A percentile compares a stretch with the other conserved stretches of the same genome.
Conservation (phyloP, 495 filamentous ascomycete genomes). For the Penicillium lividum region DNA sequence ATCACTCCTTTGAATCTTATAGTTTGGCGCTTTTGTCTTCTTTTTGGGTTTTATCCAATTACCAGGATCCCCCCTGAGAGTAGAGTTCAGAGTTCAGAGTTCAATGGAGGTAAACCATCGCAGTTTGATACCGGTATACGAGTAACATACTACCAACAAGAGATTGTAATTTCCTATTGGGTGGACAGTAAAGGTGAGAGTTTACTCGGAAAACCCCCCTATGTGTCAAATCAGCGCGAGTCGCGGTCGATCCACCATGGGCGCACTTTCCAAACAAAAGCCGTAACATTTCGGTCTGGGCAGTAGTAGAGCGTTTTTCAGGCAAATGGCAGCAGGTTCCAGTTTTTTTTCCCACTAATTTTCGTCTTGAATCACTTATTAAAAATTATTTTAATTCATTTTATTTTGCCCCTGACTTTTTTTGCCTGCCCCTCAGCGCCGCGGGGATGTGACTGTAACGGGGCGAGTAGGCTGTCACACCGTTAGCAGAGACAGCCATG, state of each 20-base stretch:
- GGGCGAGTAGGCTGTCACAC: constrained; percentile 16
- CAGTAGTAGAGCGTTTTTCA: constrained; percentile 4
- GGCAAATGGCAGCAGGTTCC: constrained; percentile 5
- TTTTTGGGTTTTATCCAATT: neutral
- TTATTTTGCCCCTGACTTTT: neutral
- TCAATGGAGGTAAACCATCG: neutral
- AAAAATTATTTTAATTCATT: neutral
- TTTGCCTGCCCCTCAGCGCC: constrained; percentile 7
- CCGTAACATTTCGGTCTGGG: constrained; percentile 19
- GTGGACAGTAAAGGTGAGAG: constrained; percentile 15
- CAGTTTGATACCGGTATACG: neutral
- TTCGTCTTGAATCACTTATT: neutral
- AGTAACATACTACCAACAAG: neutral
- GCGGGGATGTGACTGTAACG: constrained; percentile 21
- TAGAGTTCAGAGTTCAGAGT: no score
- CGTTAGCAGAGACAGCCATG: neutral
- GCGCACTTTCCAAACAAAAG: constrained; percentile 25
- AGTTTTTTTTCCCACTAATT: neutral
- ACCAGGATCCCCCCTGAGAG: constrained; percentile 1
- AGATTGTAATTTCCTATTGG: constrained; percentile 11
- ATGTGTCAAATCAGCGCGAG: constrained; percentile 25
- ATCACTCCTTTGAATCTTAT: constrained; percentile 7
- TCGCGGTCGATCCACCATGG: constrained; percentile 24
- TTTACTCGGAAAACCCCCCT: constrained; percentile 14
- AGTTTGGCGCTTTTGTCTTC: constrained; percentile 5